Conservation (phyloP, 192 early-diverging fungal species). For the Coemansia sp. region DNA sequence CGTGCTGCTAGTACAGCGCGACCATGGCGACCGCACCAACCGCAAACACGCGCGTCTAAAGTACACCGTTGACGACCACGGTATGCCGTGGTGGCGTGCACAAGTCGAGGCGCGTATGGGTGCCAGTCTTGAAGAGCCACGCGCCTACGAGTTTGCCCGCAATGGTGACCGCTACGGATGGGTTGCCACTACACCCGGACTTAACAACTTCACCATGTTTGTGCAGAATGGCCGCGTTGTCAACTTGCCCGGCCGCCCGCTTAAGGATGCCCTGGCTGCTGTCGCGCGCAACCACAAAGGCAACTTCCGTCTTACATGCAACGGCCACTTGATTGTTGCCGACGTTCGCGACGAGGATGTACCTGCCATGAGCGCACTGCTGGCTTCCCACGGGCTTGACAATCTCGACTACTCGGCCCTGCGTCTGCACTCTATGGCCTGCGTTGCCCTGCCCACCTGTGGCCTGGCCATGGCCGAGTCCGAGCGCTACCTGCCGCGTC, state of each 20-base stretch:
- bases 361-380: constrained; percentile 47
- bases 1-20: constrained; percentile 91
- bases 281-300: constrained; percentile 73
- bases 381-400: constrained; percentile 72
- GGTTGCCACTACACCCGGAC: constrained; percentile 43
- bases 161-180: constrained; percentile 97
- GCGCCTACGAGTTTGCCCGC: constrained; percentile 75
- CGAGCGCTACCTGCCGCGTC: constrained; percentile 88
- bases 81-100: constrained; percentile 85
- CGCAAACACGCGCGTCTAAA: constrained; percentile 97
- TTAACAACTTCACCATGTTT: constrained; percentile 78
- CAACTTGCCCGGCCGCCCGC: constrained; percentile 69
- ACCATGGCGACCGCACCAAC: constrained; percentile 95
- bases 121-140: constrained; percentile 63
- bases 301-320: constrained; percentile 86
- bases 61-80: constrained; percentile 97
- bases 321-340: constrained; percentile 87
- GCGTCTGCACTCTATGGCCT: constrained; percentile 90
- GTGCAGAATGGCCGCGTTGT: constrained; percentile 91
- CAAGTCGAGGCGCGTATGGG: constrained; percentile 84
- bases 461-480: constrained; percentile 95
- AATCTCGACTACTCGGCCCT: constrained; percentile 78
- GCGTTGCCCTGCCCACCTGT: constrained; percentile 94
- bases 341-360: constrained; percentile 72
- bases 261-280: constrained; percentile 77